These are phyloP conservation scores for Cyclotella kingstonii DNA, from an alignment of 108 stramenopile genomes.

Conservation along the genomic window DNA sequence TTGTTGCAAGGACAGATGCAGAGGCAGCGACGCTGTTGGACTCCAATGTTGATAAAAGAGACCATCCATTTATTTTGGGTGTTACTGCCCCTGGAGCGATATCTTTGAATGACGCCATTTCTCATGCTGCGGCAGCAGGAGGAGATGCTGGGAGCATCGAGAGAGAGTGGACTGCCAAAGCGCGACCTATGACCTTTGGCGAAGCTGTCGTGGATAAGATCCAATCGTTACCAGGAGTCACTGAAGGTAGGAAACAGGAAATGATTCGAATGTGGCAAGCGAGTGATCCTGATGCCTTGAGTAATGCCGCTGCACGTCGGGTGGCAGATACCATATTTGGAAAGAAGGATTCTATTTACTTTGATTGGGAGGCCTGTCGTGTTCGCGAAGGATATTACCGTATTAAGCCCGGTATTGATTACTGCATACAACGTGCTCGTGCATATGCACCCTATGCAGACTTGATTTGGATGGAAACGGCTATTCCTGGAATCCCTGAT, in stretches of 20 bases:
- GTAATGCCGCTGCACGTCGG: conserved; percentile 78
- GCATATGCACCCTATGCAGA: conserved; percentile 92
- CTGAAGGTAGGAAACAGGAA: conserved; percentile 42
- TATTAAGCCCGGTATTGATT: conserved; percentile 86
- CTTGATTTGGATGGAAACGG: conserved; percentile 96
- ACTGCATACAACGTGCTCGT: conserved; percentile 86
- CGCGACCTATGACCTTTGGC: conserved; percentile 82
- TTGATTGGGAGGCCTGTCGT: conserved; percentile 93
- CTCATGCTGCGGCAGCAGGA: conserved; percentile 41
- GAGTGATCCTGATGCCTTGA: conserved; percentile 76
- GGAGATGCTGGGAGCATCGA: conserved; percentile 41
- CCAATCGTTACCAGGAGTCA: conserved; percentile 29
- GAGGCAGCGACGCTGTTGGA: conserved; percentile 96
- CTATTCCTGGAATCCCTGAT: conserved; percentile 73
- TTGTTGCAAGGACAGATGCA: conserved; percentile 94
- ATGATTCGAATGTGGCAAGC: conserved; percentile 77
- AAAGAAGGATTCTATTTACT: conserved; percentile 75
- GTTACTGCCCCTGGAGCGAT: conserved; percentile 64
- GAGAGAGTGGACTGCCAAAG: conserved; percentile 61
- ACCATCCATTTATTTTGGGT: conserved; percentile 95
- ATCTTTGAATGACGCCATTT: conserved; percentile 61
- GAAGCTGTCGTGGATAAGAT: conserved; percentile 83
- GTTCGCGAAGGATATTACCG: conserved; percentile 95
- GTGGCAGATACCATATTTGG: conserved; percentile 85
- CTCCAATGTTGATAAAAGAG: conserved; percentile 92